These are phyloP conservation scores for Hylodesmum podocarpum DNA, from an alignment of 306 rosid species.

Conservation along the genomic window DNA sequence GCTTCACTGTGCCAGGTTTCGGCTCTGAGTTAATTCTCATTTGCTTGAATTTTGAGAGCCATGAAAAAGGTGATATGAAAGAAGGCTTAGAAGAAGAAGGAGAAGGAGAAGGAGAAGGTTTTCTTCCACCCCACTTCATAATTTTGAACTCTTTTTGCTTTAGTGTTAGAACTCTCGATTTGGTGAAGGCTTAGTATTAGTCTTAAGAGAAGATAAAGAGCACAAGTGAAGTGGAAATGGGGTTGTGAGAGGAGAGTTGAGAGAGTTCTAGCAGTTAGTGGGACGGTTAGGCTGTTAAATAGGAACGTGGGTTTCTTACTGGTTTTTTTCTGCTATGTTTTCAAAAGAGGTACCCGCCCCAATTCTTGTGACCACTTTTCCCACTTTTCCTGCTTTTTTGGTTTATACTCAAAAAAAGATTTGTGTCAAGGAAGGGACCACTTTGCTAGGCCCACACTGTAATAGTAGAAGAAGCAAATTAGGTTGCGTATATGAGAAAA, in stretches of 20 bases:
- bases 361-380: slow-evolving; percentile 83
- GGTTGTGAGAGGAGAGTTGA: neutral
- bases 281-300: slow-evolving; percentile 58
- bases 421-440: slow-evolving; percentile 43
- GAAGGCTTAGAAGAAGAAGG: slow-evolving; percentile 55
- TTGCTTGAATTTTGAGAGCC: slow-evolving; percentile 90
- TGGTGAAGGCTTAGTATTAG: slow-evolving; percentile 13
- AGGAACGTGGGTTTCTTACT: slow-evolving; percentile 63
- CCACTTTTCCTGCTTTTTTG: slow-evolving; percentile 35
- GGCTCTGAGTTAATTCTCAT: slow-evolving; percentile 48
- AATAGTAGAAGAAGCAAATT: neutral
- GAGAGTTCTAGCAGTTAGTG: slow-evolving; percentile 32
- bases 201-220: slow-evolving; percentile 14
- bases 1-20: slow-evolving; percentile 38
- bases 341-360: slow-evolving; percentile 96
- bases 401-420: slow-evolving; percentile 36
- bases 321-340: slow-evolving; percentile 38
- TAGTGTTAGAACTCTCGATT: slow-evolving; percentile 17
- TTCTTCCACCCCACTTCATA: slow-evolving; percentile 86
- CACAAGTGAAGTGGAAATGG: slow-evolving; percentile 17
- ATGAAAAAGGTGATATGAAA: slow-evolving; percentile 65
- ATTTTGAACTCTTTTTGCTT: neutral
- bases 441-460: slow-evolving; percentile 30
- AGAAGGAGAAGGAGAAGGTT: slow-evolving; percentile 50
- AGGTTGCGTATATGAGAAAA: neutral